Base-by-base conservation (phyloP, 164 flowering plant genomes). In the Nymphaea thermarum region DNA sequence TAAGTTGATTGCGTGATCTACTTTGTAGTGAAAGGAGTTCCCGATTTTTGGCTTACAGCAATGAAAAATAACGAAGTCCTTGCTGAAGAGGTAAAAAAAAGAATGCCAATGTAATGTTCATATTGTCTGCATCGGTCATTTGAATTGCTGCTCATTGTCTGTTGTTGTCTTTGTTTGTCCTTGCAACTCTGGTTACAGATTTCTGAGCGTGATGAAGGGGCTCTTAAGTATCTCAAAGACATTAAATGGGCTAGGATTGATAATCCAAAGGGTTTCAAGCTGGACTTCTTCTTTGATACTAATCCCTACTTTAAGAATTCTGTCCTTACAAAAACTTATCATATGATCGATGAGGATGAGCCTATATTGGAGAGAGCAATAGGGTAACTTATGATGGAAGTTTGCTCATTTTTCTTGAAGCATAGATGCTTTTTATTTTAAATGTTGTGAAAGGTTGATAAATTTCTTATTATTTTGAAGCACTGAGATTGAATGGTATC, bases 321-420 rank as follows among this genome's bases (percentile, higher is more conserved):
- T 59, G 80, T 83, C 55, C 51, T 83, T 64, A 75, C 80, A 4
- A 81, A 81, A 72, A 77, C 75, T 5, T 81, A 83, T 71, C 82
- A 83, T 69, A 79, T 81, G 84, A 76, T 79, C 68, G 84, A 81
- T 71, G 84, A 77, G 10, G 79, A 80, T 70, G 83, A 82, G 60
- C 83, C 82, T 44, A 80, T 80, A 63, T 51, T 80, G 3, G 81
- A 78, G 73, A 80, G 78, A 71, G 84, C 84, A 60, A 82, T 80
- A 8, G 84, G 84, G 83, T 81, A 74, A 65, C 17, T 42, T 73
- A 16, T 61, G 8, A 61, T 16, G 14, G 5, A 61, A 61, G 7
- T 42, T 66, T 36, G 42, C 65, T 51, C 43, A 41, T 42, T 47
- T 47, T 7, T 47, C 36, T 25, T 25, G 36, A 25, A 25, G 4